Evolutionary conservation across 2,329 filamentous ascomycete species (phyloP).

Genomic region (Colletotrichum sp.): DNA sequence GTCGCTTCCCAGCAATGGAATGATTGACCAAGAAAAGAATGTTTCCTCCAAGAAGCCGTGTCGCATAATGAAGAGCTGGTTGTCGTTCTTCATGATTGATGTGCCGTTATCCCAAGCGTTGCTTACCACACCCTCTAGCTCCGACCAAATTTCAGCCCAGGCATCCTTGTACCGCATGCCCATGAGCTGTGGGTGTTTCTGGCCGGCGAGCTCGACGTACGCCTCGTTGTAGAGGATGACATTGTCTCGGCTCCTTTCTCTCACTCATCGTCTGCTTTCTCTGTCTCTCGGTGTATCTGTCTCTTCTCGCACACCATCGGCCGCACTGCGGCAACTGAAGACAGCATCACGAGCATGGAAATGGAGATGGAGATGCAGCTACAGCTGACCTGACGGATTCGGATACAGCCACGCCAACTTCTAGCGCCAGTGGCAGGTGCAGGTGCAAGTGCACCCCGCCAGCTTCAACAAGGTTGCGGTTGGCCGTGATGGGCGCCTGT

Average conservation of each 20-base stretch:
- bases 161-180: slow-evolving; percentile 71
- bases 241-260: slow-evolving; percentile 63
- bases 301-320: neutral
- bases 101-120: slow-evolving; percentile 73
- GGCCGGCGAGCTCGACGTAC: slow-evolving; percentile 72
- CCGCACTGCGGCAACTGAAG: neutral
- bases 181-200: slow-evolving; percentile 80
- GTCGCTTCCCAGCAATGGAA: slow-evolving; percentile 76
- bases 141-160: slow-evolving; percentile 78
- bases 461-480: slow-evolving; percentile 1
- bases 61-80: slow-evolving; percentile 74
- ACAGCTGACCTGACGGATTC: neutral
- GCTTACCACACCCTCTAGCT: slow-evolving; percentile 71
- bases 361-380: neutral
- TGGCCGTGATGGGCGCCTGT: neutral
- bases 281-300: neutral
- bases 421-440: neutral
- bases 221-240: slow-evolving; percentile 77
- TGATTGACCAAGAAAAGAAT: slow-evolving; percentile 83
- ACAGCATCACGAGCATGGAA: neutral
- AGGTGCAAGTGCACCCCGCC: slow-evolving; percentile 2
- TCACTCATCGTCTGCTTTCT: neutral
- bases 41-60: slow-evolving; percentile 77
- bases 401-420: neutral
- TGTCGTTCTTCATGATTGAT: slow-evolving; percentile 85